Conservation (phyloP, 1,284 basidiomycete genomes). For the Puccinia sorghi region DNA sequence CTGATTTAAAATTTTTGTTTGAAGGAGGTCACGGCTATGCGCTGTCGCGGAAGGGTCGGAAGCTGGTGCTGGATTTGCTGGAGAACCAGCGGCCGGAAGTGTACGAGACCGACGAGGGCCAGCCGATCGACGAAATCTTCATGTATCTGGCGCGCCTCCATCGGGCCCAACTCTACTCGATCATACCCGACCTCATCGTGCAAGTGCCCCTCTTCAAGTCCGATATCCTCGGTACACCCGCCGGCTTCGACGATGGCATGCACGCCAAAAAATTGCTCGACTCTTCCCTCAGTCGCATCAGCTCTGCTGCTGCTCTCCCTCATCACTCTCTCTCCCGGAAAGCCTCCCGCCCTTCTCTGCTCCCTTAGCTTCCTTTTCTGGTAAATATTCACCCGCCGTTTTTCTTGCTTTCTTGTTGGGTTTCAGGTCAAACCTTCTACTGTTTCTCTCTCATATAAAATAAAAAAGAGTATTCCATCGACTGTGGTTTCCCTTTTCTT, state of each 20-base stretch:
- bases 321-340: too few relatives aligned
- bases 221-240: slow-evolving; percentile 37
- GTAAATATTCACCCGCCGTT: too few relatives aligned
- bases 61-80: slow-evolving; percentile 28
- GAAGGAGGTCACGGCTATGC: slow-evolving; percentile 49
- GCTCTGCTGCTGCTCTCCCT: neutral
- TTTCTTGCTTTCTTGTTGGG: too few relatives aligned
- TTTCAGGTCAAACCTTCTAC: too few relatives aligned
- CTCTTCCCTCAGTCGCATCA: slow-evolving; percentile 20
- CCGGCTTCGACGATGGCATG: slow-evolving; percentile 46
- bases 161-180: slow-evolving; percentile 24
- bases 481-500: too few relatives aligned
- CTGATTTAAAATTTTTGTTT: neutral
- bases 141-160: slow-evolving; percentile 27
- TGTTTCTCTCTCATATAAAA: too few relatives aligned
- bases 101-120: slow-evolving; percentile 29
- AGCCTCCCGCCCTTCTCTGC: too few relatives aligned
- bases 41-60: slow-evolving; percentile 37
- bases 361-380: too few relatives aligned
- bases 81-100: slow-evolving; percentile 22
- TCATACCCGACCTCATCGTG: slow-evolving; percentile 44
- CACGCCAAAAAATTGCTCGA: slow-evolving; percentile 40
- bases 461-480: too few relatives aligned
- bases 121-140: slow-evolving; percentile 48
- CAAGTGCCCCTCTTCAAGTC: slow-evolving; percentile 40